These are phyloP conservation scores for Metschnikowia continentalis DNA, from an alignment of 805 yeast species.

Conservation along the genomic window DNA sequence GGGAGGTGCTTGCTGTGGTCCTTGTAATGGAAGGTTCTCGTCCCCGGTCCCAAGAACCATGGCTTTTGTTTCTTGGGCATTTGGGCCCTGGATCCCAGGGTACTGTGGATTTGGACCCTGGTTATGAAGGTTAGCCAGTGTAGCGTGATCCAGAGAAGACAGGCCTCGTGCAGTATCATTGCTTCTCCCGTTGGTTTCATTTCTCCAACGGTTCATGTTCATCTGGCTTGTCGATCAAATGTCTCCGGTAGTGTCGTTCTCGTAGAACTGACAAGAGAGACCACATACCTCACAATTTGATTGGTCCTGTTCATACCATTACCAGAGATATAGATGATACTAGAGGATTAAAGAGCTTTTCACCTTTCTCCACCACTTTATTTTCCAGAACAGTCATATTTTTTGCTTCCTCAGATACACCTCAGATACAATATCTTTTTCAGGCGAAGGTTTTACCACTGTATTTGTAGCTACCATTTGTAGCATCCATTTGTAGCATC, in stretches of 20 bases:
- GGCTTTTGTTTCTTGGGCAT: background rate
- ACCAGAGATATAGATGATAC: too few species aligned
- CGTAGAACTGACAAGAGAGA: constrained; percentile 30
- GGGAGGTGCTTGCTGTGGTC: background rate
- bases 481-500: too few species aligned
- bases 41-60: background rate
- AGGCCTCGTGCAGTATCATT: background rate
- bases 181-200: background rate
- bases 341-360: too few species aligned
- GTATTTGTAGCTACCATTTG: too few species aligned
- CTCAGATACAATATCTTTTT: too few species aligned
- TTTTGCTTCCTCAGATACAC: too few species aligned
- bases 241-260: constrained; percentile 31
- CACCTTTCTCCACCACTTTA: too few species aligned
- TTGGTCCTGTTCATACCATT: too few species aligned
- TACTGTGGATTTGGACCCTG: background rate
- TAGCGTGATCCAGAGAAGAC: background rate
- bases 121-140: background rate
- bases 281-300: too few species aligned
- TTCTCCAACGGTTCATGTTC: background rate
- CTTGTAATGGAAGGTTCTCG: background rate
- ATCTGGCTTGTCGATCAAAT: constrained; percentile 8
- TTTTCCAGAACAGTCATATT: too few species aligned
- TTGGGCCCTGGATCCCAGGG: background rate
- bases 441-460: too few species aligned